phyloP scores from a whole-genome alignment of 2,329 filamentous ascomycete genomes.

The Fusarium nelsonii region DNA sequence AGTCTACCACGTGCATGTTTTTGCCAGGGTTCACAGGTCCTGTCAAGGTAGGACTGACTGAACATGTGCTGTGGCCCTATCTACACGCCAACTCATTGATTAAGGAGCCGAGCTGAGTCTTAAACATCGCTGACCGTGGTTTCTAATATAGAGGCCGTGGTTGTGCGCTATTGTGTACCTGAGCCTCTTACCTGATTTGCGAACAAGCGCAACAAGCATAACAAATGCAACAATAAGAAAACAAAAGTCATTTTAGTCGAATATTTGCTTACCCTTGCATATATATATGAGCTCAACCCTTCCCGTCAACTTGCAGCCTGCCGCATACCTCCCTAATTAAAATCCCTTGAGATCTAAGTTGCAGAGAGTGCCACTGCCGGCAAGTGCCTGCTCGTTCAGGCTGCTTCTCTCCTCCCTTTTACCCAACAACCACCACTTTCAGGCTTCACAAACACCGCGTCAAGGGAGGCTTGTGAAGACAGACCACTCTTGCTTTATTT shows the following conservation, averaged over 20 bases:
- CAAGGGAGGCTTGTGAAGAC: slow-evolving; percentile 20
- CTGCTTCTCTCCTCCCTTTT: slow-evolving; percentile 1
- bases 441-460: not conserved
- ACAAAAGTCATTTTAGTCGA: not conserved
- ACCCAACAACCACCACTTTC: not conserved
- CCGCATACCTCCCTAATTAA: not conserved
- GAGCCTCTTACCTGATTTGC: not conserved
- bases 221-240: not conserved
- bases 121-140: not conserved
- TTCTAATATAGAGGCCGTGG: not conserved
- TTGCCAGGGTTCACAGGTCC: not conserved
- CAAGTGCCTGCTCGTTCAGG: not conserved
- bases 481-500: not conserved
- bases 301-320: not conserved
- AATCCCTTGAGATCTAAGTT: not conserved
- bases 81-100: not conserved
- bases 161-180: not conserved
- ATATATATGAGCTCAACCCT: not conserved
- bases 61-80: not conserved
- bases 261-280: slow-evolving; percentile 3
- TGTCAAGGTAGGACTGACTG: not conserved
- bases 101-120: not conserved
- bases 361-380: slow-evolving; percentile 11
- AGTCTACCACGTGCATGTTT: not conserved
- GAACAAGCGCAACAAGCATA: not conserved